These are phyloP conservation scores for Lipomyces sp. DNA, from an alignment of 805 yeast genomes.

Conservation along the genomic window DNA sequence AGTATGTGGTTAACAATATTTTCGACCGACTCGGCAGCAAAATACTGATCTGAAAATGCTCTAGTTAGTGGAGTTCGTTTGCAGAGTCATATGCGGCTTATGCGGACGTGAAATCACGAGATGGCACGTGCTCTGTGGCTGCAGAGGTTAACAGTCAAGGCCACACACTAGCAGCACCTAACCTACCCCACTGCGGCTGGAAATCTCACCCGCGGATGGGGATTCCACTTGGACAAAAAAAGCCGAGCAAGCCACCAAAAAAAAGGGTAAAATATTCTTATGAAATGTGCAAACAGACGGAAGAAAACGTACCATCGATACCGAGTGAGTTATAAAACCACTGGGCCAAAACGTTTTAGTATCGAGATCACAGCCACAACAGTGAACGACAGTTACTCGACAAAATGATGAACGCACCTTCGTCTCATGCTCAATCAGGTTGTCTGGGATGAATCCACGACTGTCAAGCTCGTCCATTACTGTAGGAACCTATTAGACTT, in stretches of 20 bases:
- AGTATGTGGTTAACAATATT: conserved; percentile 84
- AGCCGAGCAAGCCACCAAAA: not conserved
- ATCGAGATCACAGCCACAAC: not conserved
- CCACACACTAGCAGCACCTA: too few relatives aligned
- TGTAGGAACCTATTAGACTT: conserved; percentile 33
- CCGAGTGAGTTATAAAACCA: conserved; percentile 91
- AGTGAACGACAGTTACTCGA: not conserved
- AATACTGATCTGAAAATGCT: conserved; percentile 60
- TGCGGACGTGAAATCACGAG: not conserved
- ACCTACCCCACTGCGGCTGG: too few relatives aligned
- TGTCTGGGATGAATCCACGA: conserved; percentile 88
- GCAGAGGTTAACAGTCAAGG: too few relatives aligned
- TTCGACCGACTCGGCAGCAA: conserved; percentile 80
- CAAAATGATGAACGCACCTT: conserved; percentile 43
- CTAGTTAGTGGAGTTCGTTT: not conserved
- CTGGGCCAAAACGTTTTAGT: conserved; percentile 19
- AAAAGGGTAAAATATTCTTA: not conserved
- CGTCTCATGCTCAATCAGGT: conserved; percentile 81
- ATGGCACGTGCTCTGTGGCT: not conserved
- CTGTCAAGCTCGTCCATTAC: conserved; percentile 82
- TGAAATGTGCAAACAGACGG: not conserved
- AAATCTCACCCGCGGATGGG: not conserved
- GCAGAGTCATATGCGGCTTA: too few relatives aligned
- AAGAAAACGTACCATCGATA: conserved; percentile 60
- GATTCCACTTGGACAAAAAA: too few relatives aligned